These are phyloP conservation scores for Ceratobasidium sp. DNA, from an alignment of 1,284 basidiomycete genomes.

Conservation along the genomic window DNA sequence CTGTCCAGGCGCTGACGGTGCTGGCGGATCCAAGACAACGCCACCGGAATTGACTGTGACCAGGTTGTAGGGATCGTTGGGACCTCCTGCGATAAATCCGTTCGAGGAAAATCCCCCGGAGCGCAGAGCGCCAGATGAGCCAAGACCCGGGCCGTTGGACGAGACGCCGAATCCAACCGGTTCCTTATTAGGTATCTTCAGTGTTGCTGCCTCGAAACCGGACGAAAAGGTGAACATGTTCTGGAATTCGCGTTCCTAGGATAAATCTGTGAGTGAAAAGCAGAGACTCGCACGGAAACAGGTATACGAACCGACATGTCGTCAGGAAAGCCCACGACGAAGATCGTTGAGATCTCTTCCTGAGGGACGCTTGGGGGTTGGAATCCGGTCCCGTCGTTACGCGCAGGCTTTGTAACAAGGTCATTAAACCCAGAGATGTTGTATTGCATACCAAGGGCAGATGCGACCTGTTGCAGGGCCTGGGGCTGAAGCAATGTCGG, in stretches of 20 bases:
- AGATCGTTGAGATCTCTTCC: conserved; percentile 97
- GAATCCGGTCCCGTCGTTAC: conserved; percentile 18
- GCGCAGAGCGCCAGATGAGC: conserved; percentile 47
- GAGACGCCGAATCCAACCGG: conserved; percentile 65
- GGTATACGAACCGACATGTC: conserved; percentile 86
- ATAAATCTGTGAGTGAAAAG: conserved; percentile 16
- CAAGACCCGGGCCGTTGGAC: conserved; percentile 41
- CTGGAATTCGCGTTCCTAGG: conserved; percentile 95
- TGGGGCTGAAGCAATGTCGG: conserved; percentile 32
- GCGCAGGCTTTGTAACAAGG: conserved; percentile 36
- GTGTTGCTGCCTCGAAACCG: conserved; percentile 96
- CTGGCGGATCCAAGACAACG: conserved; percentile 73
- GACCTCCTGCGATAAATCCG: conserved; percentile 51
- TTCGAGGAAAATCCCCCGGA: conserved; percentile 35
- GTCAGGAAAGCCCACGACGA: conserved; percentile 98
- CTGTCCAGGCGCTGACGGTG: conserved; percentile 47
- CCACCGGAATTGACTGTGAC: conserved; percentile 80
- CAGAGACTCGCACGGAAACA: conserved; percentile 22
- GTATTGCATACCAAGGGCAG: conserved; percentile 35
- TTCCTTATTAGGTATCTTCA: conserved; percentile 94
- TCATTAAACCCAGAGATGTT: conserved; percentile 28
- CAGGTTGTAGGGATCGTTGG: conserved; percentile 79
- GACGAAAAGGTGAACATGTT: conserved; percentile 98
- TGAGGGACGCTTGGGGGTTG: conserved; percentile 49
- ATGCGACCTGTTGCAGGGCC: conserved; percentile 24